A percentile compares a stretch with the other conserved stretches of the same genome.
Conservation (phyloP, 2,329 filamentous ascomycete species). For the Tolypocladium guangdongense region DNA sequence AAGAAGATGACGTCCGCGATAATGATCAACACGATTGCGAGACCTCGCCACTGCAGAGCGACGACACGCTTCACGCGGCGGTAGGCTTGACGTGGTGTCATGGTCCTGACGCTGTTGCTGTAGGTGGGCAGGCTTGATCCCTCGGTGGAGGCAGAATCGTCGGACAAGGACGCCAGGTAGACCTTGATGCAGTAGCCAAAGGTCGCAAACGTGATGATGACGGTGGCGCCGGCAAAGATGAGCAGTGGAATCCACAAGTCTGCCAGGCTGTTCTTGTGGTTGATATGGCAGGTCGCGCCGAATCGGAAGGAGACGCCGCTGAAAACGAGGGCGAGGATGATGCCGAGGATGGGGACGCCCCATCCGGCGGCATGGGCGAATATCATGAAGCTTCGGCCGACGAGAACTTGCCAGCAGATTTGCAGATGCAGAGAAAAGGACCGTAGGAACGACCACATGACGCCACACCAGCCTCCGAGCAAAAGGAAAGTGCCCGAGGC, state of each 20-base stretch:
- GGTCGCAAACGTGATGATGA: conserved; percentile 74
- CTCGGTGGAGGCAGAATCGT: conserved; percentile 59
- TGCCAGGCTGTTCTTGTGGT: conserved; percentile 71
- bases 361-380: conserved; percentile 70
- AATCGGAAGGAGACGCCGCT: conserved; percentile 94
- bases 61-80: conserved; percentile 77
- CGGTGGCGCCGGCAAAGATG: conserved; percentile 62
- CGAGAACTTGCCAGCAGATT: conserved; percentile 92
- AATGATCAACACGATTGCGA: conserved; percentile 81
- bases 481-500: conserved; percentile 80
- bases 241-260: conserved; percentile 88
- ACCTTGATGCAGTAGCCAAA: conserved; percentile 92
- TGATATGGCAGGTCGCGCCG: conserved; percentile 86
- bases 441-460: conserved; percentile 86
- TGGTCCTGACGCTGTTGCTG: conserved; percentile 60
- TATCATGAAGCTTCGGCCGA: conserved; percentile 85
- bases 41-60: conserved; percentile 87
- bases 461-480: conserved; percentile 71
- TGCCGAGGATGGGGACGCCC: conserved; percentile 67
- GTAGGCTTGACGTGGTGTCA: conserved; percentile 80
- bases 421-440: conserved; percentile 89
- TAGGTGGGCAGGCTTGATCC: conserved; percentile 61
- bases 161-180: conserved; percentile 73
- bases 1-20: conserved; percentile 90
- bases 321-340: conserved; percentile 65